These are phyloP conservation scores for Gillenia trifoliata DNA, from an alignment of 306 rosid genomes.

Conservation along the genomic window DNA sequence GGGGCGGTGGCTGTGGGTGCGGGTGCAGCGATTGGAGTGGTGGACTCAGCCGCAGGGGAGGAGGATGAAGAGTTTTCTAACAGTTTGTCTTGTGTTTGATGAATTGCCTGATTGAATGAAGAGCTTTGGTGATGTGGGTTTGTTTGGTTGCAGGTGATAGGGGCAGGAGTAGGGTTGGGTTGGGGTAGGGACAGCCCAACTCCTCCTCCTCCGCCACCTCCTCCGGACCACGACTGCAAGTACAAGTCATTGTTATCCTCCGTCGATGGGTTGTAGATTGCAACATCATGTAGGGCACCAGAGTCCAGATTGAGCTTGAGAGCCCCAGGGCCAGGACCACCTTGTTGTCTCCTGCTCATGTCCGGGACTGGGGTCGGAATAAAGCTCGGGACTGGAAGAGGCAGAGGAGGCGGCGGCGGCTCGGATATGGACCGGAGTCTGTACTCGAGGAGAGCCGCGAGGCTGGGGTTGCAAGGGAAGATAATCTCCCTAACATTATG, in stretches of 20 bases:
- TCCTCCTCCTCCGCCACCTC: conserved; percentile 36
- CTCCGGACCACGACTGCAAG: conserved; percentile 43
- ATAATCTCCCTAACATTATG: conserved; percentile 85
- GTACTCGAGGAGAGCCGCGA: conserved; percentile 82
- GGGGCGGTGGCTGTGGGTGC: background rate
- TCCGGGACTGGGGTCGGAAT: conserved; percentile 5
- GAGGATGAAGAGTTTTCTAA: background rate
- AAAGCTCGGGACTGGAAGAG: conserved; percentile 13
- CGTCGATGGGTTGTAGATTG: conserved; percentile 1
- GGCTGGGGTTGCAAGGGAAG: conserved; percentile 90
- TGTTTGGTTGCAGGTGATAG: background rate
- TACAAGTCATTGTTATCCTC: conserved; percentile 26
- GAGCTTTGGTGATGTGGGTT: background rate
- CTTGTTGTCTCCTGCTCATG: conserved; percentile 17
- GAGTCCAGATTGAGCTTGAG: conserved; percentile 26
- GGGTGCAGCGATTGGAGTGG: background rate
- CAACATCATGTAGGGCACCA: background rate
- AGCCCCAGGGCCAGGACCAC: conserved; percentile 9
- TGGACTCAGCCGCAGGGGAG: background rate
- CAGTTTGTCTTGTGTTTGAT: background rate
- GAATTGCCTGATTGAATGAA: conserved; percentile 12
- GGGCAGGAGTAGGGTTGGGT: conserved; percentile 5
- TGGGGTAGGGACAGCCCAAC: conserved; percentile 8
- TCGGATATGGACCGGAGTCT: conserved; percentile 62
- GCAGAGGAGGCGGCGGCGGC: conserved; percentile 5